Conservation (phyloP, 441 rosid species). For the Heliophila coronopifolia region DNA sequence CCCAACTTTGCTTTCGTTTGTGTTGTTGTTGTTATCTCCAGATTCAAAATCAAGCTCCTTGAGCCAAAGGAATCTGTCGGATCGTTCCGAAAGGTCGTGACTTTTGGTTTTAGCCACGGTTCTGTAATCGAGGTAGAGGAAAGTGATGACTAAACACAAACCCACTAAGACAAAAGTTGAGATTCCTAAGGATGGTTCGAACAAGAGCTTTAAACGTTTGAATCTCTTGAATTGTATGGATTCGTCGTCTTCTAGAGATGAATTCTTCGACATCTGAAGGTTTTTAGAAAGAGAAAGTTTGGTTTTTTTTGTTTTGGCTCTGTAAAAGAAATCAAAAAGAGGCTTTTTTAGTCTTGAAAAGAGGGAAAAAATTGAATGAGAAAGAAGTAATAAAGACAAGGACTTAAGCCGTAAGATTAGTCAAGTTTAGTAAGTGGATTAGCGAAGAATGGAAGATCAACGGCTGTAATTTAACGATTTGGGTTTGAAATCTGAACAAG, state of each 20-base stretch:
- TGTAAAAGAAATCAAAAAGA: neutral
- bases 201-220: constrained; percentile 49
- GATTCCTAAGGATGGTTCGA: constrained; percentile 64
- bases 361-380: constrained; percentile 10
- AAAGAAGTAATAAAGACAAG: constrained; percentile 28
- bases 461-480: neutral
- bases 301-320: neutral
- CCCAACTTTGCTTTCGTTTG: constrained; percentile 35
- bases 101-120: constrained; percentile 33
- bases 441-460: neutral
- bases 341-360: too few species aligned
- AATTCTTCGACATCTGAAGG: constrained; percentile 36
- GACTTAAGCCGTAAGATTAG: too few species aligned
- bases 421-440: constrained; percentile 10
- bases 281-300: neutral
- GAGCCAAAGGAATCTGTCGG: constrained; percentile 53
- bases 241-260: constrained; percentile 40
- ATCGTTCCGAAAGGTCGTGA: constrained; percentile 34
- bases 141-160: constrained; percentile 48
- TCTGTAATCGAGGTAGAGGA: constrained; percentile 67
- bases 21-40: constrained; percentile 3
- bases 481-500: constrained; percentile 14
- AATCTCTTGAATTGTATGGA: constrained; percentile 45
- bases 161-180: constrained; percentile 63
- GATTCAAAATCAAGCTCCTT: constrained; percentile 40